These are phyloP conservation scores for Volutella citrinella DNA, from an alignment of 2,329 filamentous ascomycete genomes.

Conservation along the genomic window DNA sequence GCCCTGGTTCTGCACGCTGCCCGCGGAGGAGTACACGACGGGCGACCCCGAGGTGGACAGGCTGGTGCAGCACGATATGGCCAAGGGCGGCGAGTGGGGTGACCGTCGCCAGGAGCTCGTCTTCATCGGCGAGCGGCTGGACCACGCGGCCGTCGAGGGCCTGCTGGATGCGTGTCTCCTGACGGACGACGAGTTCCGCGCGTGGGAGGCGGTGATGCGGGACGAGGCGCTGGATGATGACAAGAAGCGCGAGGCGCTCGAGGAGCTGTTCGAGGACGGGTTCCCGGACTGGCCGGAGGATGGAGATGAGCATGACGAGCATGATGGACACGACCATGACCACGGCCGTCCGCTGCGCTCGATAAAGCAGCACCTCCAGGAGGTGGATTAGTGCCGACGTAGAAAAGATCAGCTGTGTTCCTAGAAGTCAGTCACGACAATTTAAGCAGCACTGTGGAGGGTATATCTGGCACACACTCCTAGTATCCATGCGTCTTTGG, in stretches of 20 bases:
- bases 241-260: conserved; percentile 44
- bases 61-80: conserved; percentile 48
- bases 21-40: conserved; percentile 47
- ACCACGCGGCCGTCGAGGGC: conserved; percentile 47
- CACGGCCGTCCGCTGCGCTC: no score
- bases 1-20: conserved; percentile 58
- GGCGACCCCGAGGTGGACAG: conserved; percentile 46
- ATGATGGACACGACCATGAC: conserved; percentile 24
- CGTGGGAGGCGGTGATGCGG: conserved; percentile 53
- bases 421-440: no score
- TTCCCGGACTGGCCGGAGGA: conserved; percentile 55
- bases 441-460: no score
- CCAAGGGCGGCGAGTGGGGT: conserved; percentile 60
- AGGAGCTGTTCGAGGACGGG: conserved; percentile 55
- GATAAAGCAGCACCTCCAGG: no score
- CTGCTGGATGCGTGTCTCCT: conserved; percentile 61
- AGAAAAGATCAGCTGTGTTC: background rate
- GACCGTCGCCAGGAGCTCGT: conserved; percentile 71
- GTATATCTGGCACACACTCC: no score
- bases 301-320: conserved; percentile 34
- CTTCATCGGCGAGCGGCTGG: conserved; percentile 67
- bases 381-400: no score
- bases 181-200: conserved; percentile 53
- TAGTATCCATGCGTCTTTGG: no score
- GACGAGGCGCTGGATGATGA: conserved; percentile 32